phyloP scores from a whole-genome alignment of 257 asterid species.

The Salvia miltiorrhiza region DNA sequence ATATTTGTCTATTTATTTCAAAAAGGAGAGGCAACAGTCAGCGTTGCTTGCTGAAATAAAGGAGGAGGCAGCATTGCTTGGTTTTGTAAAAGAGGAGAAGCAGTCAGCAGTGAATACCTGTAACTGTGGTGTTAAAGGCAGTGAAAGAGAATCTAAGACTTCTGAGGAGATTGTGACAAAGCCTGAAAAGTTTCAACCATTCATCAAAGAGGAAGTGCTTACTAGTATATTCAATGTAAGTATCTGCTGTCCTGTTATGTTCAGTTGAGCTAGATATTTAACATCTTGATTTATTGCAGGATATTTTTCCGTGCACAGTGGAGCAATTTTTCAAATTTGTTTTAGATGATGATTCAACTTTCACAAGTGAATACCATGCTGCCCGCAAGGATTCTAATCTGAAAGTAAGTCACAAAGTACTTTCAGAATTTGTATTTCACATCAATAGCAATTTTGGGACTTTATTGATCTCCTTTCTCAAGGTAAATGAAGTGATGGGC shows the following conservation, averaged over 20 bases:
- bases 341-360: constrained; percentile 73
- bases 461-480: no score
- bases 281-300: constrained; percentile 47
- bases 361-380: constrained; percentile 69
- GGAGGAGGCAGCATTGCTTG: constrained; percentile 23
- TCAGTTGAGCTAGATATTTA: neutral
- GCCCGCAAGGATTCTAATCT: constrained; percentile 76
- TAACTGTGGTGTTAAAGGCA: constrained; percentile 53
- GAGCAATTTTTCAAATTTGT: constrained; percentile 77
- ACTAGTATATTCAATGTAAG: constrained; percentile 61
- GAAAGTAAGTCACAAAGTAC: constrained; percentile 43
- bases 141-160: constrained; percentile 34
- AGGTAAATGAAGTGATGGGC: no score
- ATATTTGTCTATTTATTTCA: constrained; percentile 16
- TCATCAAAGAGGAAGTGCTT: constrained; percentile 83
- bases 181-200: constrained; percentile 53
- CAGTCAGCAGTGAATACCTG: constrained; percentile 41
- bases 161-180: constrained; percentile 44
- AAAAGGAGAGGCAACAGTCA: constrained; percentile 56
- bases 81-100: constrained; percentile 44
- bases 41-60: constrained; percentile 22
- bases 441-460: neutral
- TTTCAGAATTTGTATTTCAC: neutral
- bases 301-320: constrained; percentile 72
- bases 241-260: constrained; percentile 7